These are phyloP conservation scores for Gardenia jasminoides DNA, from an alignment of 257 asterid species.

Conservation along the genomic window DNA sequence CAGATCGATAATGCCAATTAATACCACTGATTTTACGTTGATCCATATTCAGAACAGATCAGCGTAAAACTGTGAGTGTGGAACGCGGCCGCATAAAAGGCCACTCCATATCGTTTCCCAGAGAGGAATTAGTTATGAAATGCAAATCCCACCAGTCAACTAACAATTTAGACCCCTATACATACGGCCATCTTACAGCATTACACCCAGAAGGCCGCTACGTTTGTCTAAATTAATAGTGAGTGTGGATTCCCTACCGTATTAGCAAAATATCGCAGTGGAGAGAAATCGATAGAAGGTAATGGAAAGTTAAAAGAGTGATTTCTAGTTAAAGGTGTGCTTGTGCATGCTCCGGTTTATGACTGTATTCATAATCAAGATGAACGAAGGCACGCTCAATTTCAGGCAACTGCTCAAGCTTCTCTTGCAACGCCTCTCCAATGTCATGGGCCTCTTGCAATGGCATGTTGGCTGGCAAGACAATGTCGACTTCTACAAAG, in stretches of 20 bases:
- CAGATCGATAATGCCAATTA: not conserved
- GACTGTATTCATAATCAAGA: slow-evolving; percentile 32
- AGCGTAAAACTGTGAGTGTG: not conserved
- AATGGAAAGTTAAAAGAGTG: not conserved
- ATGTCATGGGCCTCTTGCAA: slow-evolving; percentile 54
- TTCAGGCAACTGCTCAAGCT: slow-evolving; percentile 39
- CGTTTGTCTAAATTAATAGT: not conserved
- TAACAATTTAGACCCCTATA: not conserved
- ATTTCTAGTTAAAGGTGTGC: slow-evolving; percentile 12
- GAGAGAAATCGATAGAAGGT: not conserved
- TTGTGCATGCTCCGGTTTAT: slow-evolving; percentile 35
- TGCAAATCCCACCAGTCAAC: not conserved
- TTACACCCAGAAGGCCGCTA: not conserved
- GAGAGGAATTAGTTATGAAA: not conserved
- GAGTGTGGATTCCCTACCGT: not conserved
- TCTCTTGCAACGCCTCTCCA: slow-evolving; percentile 57
- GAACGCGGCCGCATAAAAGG: not conserved
- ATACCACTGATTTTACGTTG: not conserved
- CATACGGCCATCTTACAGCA: not conserved
- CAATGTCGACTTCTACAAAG: slow-evolving; percentile 56
- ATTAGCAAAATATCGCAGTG: not conserved
- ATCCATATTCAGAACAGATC: not conserved
- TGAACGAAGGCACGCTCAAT: slow-evolving; percentile 36
- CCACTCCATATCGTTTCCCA: not conserved
- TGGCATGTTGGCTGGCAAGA: slow-evolving; percentile 47